Base-by-base conservation (phyloP, 768 basidiomycete genomes). In the Kwoniella europaea region DNA sequence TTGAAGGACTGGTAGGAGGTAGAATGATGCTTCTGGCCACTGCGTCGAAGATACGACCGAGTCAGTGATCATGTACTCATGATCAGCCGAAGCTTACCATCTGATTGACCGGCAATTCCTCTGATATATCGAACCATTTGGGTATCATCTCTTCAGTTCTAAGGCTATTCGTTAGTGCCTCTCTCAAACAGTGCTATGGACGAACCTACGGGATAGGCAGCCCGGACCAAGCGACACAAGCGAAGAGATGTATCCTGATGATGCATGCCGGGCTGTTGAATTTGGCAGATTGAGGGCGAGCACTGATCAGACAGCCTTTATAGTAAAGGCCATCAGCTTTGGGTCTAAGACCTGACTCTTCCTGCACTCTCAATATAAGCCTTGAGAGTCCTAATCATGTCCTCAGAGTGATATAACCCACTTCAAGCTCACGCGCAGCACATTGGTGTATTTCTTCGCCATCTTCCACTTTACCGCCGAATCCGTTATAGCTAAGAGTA, bases 121-220 rank as follows among this genome's bases (percentile, higher is more conserved):
- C 10, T 43, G 46, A n/a, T 1, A 86, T 74, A 16, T 86, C 83
- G 79, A 92, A 93, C 93, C 93, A 95, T 76, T 89, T 80, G 0
- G 93, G 93, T 20, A 86, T 86, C 93, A 95, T 95, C 80, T 95
- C 93, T 42, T 94, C 92, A 0, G 91, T 89, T 76, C 93, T 94
- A 71, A n/a, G 42, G 4, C 22, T 42, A 29, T 58, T 50, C 52
- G 62, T 52, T 5, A 22, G 13, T 5, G 13, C 22, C 18, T 6
- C 20, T 10, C 18, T 44, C 62, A 18, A 42, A 16, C 24, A 63
- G 44, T 24, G 24, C 20, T 44, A 35, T 10, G 18, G 27, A 67
- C 15, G 10, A 18, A 84, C 88, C 71, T 83, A 93, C 93, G 93
- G 92, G 15, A 85, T 87, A 16, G 91, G 85, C 0, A 79, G 82